Conservation (phyloP, 352 stramenopile genomes). For the Globisporangium carolinianum region DNA sequence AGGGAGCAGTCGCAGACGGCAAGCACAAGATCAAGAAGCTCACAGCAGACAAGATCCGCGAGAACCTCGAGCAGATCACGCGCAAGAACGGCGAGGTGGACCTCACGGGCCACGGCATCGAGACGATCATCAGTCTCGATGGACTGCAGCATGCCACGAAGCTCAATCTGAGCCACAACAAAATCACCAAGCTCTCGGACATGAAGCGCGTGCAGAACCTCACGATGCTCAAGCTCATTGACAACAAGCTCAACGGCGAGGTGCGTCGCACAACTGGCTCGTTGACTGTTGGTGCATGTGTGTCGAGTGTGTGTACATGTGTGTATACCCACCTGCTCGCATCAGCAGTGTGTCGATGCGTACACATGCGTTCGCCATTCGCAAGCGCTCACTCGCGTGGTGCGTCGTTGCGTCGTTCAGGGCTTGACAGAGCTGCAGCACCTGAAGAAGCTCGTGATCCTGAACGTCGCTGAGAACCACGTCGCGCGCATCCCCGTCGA, state of each 20-base stretch:
- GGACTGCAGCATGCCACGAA: slow-evolving; percentile 56
- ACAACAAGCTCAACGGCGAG: slow-evolving; percentile 72
- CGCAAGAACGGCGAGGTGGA: slow-evolving; percentile 48
- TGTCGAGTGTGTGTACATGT: background rate
- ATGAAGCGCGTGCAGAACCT: slow-evolving; percentile 48
- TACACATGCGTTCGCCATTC: background rate
- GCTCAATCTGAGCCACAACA: slow-evolving; percentile 81
- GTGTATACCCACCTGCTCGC: background rate
- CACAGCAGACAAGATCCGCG: slow-evolving; percentile 65
- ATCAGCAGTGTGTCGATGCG: no score
- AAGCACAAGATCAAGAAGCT: slow-evolving; percentile 87
- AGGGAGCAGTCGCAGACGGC: slow-evolving; percentile 2
- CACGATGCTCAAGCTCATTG: slow-evolving; percentile 77
- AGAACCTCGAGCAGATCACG: slow-evolving; percentile 40
- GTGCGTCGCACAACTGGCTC: slow-evolving; percentile 9
- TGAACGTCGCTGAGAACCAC: slow-evolving; percentile 73
- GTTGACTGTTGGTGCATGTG: background rate
- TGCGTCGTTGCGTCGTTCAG: slow-evolving; percentile 3
- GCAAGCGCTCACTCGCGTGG: background rate
- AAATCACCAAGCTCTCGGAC: slow-evolving; percentile 75
- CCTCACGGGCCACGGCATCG: slow-evolving; percentile 65
- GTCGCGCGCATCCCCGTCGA: slow-evolving; percentile 65
- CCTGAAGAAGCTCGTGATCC: slow-evolving; percentile 74
- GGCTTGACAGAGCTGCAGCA: slow-evolving; percentile 61
- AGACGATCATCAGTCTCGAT: slow-evolving; percentile 71